A percentile compares a stretch with the other conserved stretches of the same genome.
Evolutionary conservation across 208 protist genomes (phyloP).

Genomic region (Leishmania arabica): DNA sequence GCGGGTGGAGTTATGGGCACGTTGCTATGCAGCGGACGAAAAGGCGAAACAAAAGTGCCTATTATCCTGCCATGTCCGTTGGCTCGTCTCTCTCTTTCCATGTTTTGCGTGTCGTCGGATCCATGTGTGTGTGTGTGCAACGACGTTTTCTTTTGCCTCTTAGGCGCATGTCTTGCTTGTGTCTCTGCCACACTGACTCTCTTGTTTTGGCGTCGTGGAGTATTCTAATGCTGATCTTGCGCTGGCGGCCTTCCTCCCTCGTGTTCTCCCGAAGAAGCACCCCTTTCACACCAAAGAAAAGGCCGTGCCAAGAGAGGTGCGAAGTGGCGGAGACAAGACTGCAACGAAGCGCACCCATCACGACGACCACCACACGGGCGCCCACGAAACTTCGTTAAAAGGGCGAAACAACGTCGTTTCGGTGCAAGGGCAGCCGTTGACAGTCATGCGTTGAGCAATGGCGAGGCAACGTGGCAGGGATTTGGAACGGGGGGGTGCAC

Average conservation of each 20-base stretch:
- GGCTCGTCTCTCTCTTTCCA: background rate
- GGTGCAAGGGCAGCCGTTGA: background rate
- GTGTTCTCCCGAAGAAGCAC: background rate
- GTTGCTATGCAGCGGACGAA: background rate
- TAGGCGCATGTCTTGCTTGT: background rate
- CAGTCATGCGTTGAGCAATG: background rate
- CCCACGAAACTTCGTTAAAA: background rate
- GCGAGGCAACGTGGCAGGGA: background rate
- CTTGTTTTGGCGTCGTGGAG: background rate
- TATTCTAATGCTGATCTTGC: background rate
- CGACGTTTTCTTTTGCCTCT: background rate
- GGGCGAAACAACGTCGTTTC: background rate
- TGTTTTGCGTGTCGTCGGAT: background rate
- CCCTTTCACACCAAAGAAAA: background rate
- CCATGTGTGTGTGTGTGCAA: background rate
- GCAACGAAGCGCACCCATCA: background rate
- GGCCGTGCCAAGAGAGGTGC: background rate
- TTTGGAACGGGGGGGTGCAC: background rate
- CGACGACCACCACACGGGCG: background rate
- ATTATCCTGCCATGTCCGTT: background rate
- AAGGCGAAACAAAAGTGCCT: background rate
- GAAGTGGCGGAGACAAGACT: background rate
- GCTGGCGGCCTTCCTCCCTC: background rate
- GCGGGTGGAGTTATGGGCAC: background rate
- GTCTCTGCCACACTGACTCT: background rate